These are phyloP conservation scores for Aspergillus piperis DNA, from an alignment of 2,329 filamentous ascomycete species.

Conservation along the genomic window DNA sequence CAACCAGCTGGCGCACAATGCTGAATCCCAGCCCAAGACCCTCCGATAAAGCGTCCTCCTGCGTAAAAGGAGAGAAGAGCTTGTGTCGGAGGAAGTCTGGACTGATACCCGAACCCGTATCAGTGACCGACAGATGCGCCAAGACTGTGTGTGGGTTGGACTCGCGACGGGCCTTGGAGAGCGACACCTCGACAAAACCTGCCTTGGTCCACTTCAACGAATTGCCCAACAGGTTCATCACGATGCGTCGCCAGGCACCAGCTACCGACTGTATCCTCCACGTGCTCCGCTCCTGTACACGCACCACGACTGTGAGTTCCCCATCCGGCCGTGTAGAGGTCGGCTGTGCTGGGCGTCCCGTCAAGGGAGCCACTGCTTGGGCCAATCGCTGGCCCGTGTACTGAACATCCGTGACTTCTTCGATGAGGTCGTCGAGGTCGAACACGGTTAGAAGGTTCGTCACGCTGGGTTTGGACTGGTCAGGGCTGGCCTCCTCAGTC, in stretches of 20 bases:
- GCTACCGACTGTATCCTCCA: constrained; percentile 28
- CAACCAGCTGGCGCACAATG: constrained; percentile 59
- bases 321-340: neutral
- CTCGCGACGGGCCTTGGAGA: constrained; percentile 16
- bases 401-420: constrained; percentile 28
- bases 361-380: neutral
- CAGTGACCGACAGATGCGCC: constrained; percentile 51
- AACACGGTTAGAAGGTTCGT: constrained; percentile 25
- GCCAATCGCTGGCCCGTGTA: constrained; percentile 23
- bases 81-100: constrained; percentile 59
- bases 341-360: neutral
- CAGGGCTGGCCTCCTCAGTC: neutral
- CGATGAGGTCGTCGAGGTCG: constrained; percentile 29
- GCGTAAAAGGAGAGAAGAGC: constrained; percentile 62
- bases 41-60: constrained; percentile 59
- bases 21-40: constrained; percentile 65
- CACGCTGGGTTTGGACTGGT: constrained; percentile 2
- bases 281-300: constrained; percentile 17
- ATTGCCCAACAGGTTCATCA: constrained; percentile 38
- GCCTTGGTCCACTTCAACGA: constrained; percentile 32
- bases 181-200: constrained; percentile 27
- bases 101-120: constrained; percentile 65
- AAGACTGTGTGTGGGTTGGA: constrained; percentile 14
- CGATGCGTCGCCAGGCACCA: constrained; percentile 28
- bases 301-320: constrained; percentile 21